Evolutionary conservation across 495 filamentous ascomycete genomes (phyloP).

Genomic region (Xylaria longipes): DNA sequence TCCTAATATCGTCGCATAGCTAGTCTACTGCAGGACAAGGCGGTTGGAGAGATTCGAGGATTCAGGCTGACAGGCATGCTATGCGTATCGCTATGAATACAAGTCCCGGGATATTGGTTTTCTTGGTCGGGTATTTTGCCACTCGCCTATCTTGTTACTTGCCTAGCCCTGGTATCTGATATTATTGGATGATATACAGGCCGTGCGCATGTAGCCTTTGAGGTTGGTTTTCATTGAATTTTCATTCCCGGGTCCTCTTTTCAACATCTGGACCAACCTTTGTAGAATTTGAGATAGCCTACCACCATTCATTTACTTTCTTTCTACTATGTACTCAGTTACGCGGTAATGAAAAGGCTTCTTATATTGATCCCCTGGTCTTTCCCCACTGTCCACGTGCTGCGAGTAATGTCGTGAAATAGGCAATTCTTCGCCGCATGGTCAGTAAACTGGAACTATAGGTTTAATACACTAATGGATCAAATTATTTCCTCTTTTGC

Average conservation of each 20-base stretch:
- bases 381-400: background rate
- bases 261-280: background rate
- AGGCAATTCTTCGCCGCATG: too few relatives aligned
- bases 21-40: background rate
- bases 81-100: background rate
- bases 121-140: background rate
- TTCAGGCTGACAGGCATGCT: background rate
- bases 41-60: background rate
- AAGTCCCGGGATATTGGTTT: background rate
- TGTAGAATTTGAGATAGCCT: background rate
- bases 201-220: background rate
- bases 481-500: background rate
- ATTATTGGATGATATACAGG: background rate
- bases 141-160: background rate
- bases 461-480: background rate
- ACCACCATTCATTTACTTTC: background rate
- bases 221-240: background rate
- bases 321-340: background rate
- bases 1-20: background rate
- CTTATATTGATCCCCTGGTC: background rate
- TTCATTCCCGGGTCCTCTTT: background rate
- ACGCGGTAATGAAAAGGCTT: background rate
- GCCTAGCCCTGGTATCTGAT: background rate
- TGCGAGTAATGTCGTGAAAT: background rate
- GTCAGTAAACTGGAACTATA: background rate